Percentiles rank a stretch among this genome's conserved stretches.
phyloP scores from a whole-genome alignment of 2,329 filamentous ascomycete species.

The Fusarium sp. region DNA sequence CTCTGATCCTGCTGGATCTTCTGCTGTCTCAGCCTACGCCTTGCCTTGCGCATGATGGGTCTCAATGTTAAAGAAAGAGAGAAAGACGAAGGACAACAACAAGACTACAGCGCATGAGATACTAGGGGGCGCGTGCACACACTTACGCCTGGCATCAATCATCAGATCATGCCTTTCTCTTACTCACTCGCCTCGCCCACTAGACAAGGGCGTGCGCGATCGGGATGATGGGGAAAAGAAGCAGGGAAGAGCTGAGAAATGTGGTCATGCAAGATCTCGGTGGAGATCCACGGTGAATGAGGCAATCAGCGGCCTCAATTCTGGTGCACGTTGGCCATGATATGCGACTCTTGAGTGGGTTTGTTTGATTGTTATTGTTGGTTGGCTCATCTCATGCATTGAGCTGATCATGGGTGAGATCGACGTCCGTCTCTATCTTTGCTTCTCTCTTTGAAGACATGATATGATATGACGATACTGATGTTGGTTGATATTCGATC shows the following conservation, averaged over 20 bases:
- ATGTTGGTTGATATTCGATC: background rate
- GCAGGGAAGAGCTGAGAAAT: constrained; percentile 3
- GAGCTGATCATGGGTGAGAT: background rate
- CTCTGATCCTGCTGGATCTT: background rate
- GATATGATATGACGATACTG: background rate
- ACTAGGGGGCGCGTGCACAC: background rate
- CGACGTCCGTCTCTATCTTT: background rate
- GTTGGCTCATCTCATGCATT: background rate
- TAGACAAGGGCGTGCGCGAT: constrained; percentile 8
- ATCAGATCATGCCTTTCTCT: constrained; percentile 16
- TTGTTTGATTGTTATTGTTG: background rate
- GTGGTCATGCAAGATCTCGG: background rate
- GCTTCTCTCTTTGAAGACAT: background rate
- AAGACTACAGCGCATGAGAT: background rate
- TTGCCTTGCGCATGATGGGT: background rate
- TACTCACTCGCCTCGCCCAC: background rate
- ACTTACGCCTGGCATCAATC: background rate
- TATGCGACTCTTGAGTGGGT: background rate
- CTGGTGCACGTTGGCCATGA: background rate
- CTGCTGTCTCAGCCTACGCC: background rate
- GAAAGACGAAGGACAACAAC: background rate
- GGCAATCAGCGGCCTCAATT: background rate
- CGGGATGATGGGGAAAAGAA: background rate
- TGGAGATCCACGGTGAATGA: background rate
- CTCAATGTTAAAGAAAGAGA: background rate